Percentiles rank a stretch among this genome's conserved stretches.
These are phyloP conservation scores for Dissoconium aciculare DNA, from an alignment of 2,329 filamentous ascomycete genomes.

Conservation along the genomic window DNA sequence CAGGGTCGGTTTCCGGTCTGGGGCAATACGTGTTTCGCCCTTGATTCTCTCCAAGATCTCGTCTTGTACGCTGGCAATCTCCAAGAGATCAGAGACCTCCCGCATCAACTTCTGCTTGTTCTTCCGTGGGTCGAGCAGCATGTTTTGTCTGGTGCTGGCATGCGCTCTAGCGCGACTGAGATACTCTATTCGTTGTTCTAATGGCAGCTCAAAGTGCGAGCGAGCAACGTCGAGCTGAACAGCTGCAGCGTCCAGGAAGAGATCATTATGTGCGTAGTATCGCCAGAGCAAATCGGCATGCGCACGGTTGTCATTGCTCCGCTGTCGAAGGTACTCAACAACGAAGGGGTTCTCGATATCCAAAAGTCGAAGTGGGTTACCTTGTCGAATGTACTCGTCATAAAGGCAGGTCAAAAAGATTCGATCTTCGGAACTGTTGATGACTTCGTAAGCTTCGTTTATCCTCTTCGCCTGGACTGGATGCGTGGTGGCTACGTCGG, in stretches of 20 bases:
- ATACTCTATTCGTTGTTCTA: conserved; percentile 77
- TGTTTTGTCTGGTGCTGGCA: conserved; percentile 65
- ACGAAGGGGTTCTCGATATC: conserved; percentile 75
- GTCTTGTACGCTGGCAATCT: conserved; percentile 89
- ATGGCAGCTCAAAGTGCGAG: conserved; percentile 61
- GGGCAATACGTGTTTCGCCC: conserved; percentile 54
- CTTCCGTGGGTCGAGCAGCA: conserved; percentile 42
- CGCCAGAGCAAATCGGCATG: conserved; percentile 86
- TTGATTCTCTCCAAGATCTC: conserved; percentile 69
- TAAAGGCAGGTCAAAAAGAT: conserved; percentile 95
- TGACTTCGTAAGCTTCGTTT: conserved; percentile 77
- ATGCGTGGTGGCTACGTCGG: conserved; percentile 39
- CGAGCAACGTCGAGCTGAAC: conserved; percentile 75
- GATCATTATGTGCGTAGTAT: conserved; percentile 73
- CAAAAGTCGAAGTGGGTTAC: conserved; percentile 73
- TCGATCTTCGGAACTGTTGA: conserved; percentile 76
- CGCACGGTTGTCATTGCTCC: conserved; percentile 53
- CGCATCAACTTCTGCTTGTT: conserved; percentile 74
- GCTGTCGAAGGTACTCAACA: conserved; percentile 66
- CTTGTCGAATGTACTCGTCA: conserved; percentile 82
- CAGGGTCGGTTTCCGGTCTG: conserved; percentile 50
- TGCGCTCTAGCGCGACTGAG: conserved; percentile 85
- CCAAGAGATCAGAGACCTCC: conserved; percentile 70
- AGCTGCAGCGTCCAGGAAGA: conserved; percentile 73
- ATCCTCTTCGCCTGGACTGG: conserved; percentile 43